phyloP scores from a whole-genome alignment of 129 eudicot species.

The Centrapalus pauciflorus region DNA sequence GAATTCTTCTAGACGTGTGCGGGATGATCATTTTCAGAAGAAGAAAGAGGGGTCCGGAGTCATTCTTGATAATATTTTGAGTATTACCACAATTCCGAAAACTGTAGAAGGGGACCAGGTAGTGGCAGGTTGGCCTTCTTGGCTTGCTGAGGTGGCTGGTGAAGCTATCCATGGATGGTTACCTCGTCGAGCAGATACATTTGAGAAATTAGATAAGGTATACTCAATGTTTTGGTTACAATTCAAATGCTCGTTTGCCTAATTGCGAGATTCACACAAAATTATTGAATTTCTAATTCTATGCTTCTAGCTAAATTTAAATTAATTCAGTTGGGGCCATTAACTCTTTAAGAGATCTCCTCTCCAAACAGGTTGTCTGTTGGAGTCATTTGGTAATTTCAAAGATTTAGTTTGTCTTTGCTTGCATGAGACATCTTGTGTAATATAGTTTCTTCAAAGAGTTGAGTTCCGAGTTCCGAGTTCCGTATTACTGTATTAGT shows the following conservation, averaged over 20 bases:
- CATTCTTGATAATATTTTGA: constrained; percentile 27
- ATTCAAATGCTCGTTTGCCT: too few relatives aligned
- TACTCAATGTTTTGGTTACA: neutral
- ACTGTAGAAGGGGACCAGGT: constrained; percentile 64
- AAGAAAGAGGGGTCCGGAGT: constrained; percentile 27
- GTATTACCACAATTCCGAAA: constrained; percentile 37
- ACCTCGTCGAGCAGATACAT: constrained; percentile 74
- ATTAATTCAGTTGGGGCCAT: constrained; percentile 6
- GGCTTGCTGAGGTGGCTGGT: constrained; percentile 75
- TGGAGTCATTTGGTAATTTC: too few relatives aligned
- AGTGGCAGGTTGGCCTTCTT: constrained; percentile 96
- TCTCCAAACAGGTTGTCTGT: too few relatives aligned
- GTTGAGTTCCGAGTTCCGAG: too few relatives aligned
- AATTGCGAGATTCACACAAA: neutral
- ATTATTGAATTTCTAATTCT: neutral
- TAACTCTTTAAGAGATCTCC: too few relatives aligned
- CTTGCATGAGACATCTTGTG: too few relatives aligned
- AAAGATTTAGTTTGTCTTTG: too few relatives aligned
- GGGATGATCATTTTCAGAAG: constrained; percentile 53
- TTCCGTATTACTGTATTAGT: too few relatives aligned
- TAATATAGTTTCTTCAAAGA: too few relatives aligned
- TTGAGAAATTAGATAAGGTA: constrained; percentile 84
- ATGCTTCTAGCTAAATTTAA: neutral
- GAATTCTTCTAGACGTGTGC: constrained; percentile 45
- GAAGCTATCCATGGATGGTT: constrained; percentile 87